These are phyloP conservation scores for Gardenia jasminoides DNA, from an alignment of 257 asterid genomes.

Conservation along the genomic window DNA sequence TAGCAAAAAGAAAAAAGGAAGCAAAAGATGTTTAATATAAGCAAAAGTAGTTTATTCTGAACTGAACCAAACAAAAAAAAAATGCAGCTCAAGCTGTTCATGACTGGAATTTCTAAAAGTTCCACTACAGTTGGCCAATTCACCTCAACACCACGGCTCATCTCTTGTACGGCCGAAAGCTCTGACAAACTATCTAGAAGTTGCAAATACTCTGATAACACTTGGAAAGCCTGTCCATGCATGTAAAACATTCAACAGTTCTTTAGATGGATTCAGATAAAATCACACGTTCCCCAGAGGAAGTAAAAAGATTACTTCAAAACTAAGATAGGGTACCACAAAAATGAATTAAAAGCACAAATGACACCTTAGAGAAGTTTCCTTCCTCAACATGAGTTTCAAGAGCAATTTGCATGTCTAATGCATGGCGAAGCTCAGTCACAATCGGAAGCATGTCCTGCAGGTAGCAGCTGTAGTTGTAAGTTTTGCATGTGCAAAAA, in stretches of 20 bases:
- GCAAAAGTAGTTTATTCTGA: neutral
- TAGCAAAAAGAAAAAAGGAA: neutral
- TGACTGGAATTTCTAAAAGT: neutral
- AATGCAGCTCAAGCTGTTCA: neutral
- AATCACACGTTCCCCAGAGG: constrained; percentile 12
- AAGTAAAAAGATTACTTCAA: constrained; percentile 22
- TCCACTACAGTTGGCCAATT: neutral
- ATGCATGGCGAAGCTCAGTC: constrained; percentile 78
- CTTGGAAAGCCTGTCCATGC: constrained; percentile 87
- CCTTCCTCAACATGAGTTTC: constrained; percentile 85
- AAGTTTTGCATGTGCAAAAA: constrained; percentile 1
- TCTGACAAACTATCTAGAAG: constrained; percentile 78
- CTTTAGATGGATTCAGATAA: constrained; percentile 9
- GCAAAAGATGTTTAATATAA: neutral
- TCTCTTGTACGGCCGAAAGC: constrained; percentile 84
- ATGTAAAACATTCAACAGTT: constrained; percentile 25
- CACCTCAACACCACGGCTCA: constrained; percentile 97
- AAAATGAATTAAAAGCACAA: constrained; percentile 28
- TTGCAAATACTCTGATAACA: constrained; percentile 90
- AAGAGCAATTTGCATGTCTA: constrained; percentile 75
- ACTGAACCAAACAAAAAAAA: neutral
- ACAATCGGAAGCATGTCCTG: constrained; percentile 91
- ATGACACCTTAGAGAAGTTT: constrained; percentile 78
- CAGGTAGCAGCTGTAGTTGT: constrained; percentile 27
- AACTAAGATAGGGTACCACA: constrained; percentile 19